Conservation (phyloP, 2,329 filamentous ascomycete species). For the Aspergillus luchuensis region DNA sequence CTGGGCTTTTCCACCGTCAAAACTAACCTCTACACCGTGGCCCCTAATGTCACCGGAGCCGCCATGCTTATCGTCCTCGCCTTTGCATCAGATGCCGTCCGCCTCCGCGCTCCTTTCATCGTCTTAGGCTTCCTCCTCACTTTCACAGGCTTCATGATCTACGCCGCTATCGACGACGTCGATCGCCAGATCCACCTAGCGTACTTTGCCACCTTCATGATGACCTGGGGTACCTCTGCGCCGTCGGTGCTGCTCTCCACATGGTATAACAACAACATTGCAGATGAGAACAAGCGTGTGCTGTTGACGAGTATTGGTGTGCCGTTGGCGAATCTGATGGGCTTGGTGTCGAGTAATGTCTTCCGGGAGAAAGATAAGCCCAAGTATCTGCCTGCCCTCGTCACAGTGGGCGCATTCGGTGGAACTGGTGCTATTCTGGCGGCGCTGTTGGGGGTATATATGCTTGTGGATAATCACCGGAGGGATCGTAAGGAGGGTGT, state of each 20-base stretch:
- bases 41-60: conserved; percentile 74
- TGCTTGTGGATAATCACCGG: conserved; percentile 65
- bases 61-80: conserved; percentile 71
- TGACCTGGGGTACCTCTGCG: conserved; percentile 77
- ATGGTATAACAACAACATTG: conserved; percentile 83
- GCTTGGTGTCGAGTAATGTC: conserved; percentile 68
- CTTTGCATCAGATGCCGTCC: conserved; percentile 67
- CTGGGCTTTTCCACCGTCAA: conserved; percentile 59
- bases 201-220: conserved; percentile 78
- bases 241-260: conserved; percentile 68
- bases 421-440: conserved; percentile 60
- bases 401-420: conserved; percentile 57
- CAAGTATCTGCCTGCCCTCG: conserved; percentile 67
- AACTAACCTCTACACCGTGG: conserved; percentile 80
- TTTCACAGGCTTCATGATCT: conserved; percentile 77
- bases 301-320: conserved; percentile 72
- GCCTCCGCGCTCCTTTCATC: conserved; percentile 74
- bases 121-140: conserved; percentile 72
- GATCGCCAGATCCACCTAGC: conserved; percentile 63
- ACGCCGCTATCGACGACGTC: conserved; percentile 68
- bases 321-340: conserved; percentile 76
- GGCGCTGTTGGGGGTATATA: conserved; percentile 60
- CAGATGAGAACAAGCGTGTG: conserved; percentile 72
- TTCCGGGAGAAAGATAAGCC: conserved; percentile 66
- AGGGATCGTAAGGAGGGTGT: conserved; percentile 60